Evolutionary conservation across 495 filamentous ascomycete genomes (phyloP), one percentile per base, ranked within the genome.

Genomic region (Xylaria longipes): DNA sequence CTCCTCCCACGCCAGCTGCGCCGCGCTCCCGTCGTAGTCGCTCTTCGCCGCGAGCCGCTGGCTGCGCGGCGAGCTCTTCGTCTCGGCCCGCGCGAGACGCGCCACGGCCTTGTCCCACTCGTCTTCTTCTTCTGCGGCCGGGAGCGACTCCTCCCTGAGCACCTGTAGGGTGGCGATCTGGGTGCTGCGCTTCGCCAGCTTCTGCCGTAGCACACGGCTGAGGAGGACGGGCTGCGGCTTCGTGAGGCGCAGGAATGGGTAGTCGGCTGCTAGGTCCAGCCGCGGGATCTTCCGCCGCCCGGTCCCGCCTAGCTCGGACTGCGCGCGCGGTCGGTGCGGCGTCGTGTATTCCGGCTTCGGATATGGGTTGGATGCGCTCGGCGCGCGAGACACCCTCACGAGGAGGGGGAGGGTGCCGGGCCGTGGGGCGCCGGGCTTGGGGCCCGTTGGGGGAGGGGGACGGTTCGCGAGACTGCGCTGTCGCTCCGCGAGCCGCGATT

Each of bases 241-340:
- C 71, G 84, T 86, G 63, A 92, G 77, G 31, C 92, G 89, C 54
- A 96, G 79, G 70, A 94, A 91, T 0, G 93, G 91, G n/a, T 92
- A 72, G 35, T 86, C 87, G 46, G 82, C 81, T 3, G 89, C 87
- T 70, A 84, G 84, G 72, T 88, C 87, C 2, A 94, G 78, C 0
- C 79, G 79, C 0, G 93, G 93, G 4, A 94, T 77, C 61, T 82
- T 83, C 20, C 91, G 87, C 52, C 84, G 84, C 11, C 87, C 87
- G 27, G 77, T 63, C 33, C 84, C 87, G 56, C 69, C 77, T 3
- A 87, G 77, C 27, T 77, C 62, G 5, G 82, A 75, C 2, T 83
- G 73, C 9, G 85, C 82, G 14, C 81, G 80, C 82, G 87, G 74
- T 68, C 82, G 75, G 84, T 71, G 29, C 80, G 83, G 73, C 74